These are phyloP conservation scores for Populus hybrid DNA, from an alignment of 441 rosid genomes.

Conservation along the genomic window DNA sequence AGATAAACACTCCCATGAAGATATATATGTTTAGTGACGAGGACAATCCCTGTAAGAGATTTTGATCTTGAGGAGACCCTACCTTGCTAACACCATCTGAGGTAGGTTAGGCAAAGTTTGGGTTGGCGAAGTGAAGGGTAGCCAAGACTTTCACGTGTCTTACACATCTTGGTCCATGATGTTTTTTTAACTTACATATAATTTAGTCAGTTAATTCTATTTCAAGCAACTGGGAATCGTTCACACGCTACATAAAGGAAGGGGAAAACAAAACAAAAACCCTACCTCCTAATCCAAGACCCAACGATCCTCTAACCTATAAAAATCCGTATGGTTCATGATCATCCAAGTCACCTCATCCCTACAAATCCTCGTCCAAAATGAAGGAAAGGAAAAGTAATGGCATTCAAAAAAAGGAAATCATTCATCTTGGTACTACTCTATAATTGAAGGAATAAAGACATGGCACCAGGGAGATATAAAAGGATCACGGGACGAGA, in stretches of 20 bases:
- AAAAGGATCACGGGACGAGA: not conserved
- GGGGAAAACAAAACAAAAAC: no score
- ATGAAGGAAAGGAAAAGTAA: no score
- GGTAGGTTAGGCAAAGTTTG: not conserved
- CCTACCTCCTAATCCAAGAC: not conserved
- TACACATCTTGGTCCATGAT: not conserved
- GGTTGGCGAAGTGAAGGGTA: not conserved
- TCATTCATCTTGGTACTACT: not conserved
- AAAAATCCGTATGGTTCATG: not conserved
- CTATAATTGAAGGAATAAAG: conserved; percentile 3
- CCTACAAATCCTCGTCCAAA: no score
- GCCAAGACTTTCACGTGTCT: not conserved
- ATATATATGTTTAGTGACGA: not conserved
- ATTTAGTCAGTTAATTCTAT: not conserved
- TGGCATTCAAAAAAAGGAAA: not conserved
- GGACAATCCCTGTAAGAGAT: conserved; percentile 2
- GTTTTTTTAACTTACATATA: no score
- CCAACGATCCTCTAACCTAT: not conserved
- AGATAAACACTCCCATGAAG: no score
- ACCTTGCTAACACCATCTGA: not conserved
- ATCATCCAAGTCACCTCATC: no score
- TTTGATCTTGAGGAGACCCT: not conserved
- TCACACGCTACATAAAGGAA: not conserved
- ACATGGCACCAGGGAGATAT: not conserved
- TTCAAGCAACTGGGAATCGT: not conserved